Evolutionary conservation across 2,329 filamentous ascomycete species (phyloP), one percentile per base, ranked within the genome.

Genomic region (Epichloe baconii): DNA sequence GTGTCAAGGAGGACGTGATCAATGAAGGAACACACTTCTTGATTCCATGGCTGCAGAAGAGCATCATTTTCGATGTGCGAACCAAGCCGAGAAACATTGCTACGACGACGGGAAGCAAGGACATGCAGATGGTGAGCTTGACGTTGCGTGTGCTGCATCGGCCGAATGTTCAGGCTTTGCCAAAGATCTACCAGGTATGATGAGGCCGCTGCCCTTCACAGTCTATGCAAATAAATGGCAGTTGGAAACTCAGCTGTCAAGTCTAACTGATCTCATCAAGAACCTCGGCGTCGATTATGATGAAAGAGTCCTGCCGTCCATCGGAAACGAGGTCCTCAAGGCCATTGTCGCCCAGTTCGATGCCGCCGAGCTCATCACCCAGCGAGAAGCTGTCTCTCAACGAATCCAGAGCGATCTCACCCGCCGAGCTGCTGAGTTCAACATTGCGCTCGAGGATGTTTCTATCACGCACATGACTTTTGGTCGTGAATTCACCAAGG

Each of bases 391-490:
- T 57, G 93, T 98, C 62, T 91, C 85, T 58, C 85, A 96, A 71
- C 86, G 90, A 63, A 98, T 98, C 76, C 89, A 88, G 55, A 78
- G 79, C 61, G 93, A 98, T 68, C 82, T 98, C 47, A 84, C 93
- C 66, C 89, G 86, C 74, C 90, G 93, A 63, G 93, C 93, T 46
- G 75, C 84, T 64, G 93, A 98, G 71, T 98, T 98, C 82, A 95
- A 98, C 78, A 98, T 98, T 66, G 88, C 89, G 31, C 87, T 98
- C 50, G 93, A 98, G 73, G 93, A 98, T 66, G 93, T 98, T 54
- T 95, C 88, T 66, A 98, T 98, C 71, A 98, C 93, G 55, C 93
- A 98, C 79, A 98, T 98, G 93, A 98, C 93, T 49, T 98, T 98
- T 68, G 93, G 93, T 61, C 91, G 91, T 71, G 93, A 98, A 72